Evolutionary conservation across 108 stramenopile genomes (phyloP), one percentile per base, ranked within the genome.

Genomic region (Cyclotella sp.): DNA sequence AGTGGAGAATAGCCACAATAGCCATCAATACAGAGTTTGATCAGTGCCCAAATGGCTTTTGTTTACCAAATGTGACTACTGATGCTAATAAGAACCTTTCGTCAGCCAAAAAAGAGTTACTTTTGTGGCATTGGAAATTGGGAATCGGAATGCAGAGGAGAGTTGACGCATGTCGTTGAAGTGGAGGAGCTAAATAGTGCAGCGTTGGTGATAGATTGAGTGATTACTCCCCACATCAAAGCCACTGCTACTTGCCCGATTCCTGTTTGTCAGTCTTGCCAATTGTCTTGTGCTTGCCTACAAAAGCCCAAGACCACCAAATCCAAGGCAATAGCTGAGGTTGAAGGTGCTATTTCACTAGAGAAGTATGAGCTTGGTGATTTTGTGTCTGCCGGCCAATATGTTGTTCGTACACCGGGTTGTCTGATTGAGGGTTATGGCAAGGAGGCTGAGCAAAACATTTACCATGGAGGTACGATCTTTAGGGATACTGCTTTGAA

Each of bases 401-500:
- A n/a, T n/a, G n/a, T n/a, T n/a, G 60, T 24, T 30, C 12, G 11
- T 27, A 24, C 11, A 11, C 24, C 26, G 16, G 16, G 16, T 24
- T 11, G 16, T 11, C 60, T 13, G 68, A 30, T 41, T 0, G 52
- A 68, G n/a, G 70, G 79, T 0, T 57, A 44, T 45, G 85, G 88
- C 16, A 58, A 68, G 39, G 85, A 84, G 40, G 14, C 44, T 0
- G 0, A 10, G 13, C 19, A 51, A 13, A 22, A 72, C 7, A 67
- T 16, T 28, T 61, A 14, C 29, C 29, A 18, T 59, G 77, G 85
- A 1, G 88, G 88, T 4, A 68, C 84, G 0, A 72, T 88, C 45
- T 88, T 88, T 41, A 28, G 27, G 19, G 84, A 88, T 58, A 61
- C 75, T 44, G 83, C 83, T 8, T 51, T 28, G 16, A 34, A 24